Base-by-base conservation (phyloP, 2,329 filamentous ascomycete genomes). In the Aureobasidium sp. region DNA sequence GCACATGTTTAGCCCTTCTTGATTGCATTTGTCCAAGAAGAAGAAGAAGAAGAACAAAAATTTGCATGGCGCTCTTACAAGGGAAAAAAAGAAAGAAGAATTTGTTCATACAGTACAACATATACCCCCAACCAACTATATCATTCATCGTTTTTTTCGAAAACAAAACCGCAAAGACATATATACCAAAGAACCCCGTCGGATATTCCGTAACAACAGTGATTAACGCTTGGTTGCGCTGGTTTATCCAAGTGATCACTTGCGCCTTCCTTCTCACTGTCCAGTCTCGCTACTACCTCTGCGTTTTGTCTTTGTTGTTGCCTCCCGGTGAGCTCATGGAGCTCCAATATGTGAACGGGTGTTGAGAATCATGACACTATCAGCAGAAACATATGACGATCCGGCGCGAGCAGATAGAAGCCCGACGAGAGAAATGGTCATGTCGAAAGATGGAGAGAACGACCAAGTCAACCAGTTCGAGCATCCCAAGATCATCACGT, bases 1-100 rank as follows among this genome's bases (percentile, higher is more conserved):
- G 69, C 78, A 81, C 64, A 78, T 81, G 77, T 73, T 81, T 60
- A 73, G 70, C 54, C 58, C 60, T 52, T 24, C 49, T 27, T 52
- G 49, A 52, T 37, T 8, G 11, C 22, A 14, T 15, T 27, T n/a
- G 0, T 19, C 15, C 24, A 24, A n/a, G n/a, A n/a, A n/a, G n/a
- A n/a, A n/a, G n/a, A 50, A 14, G 6, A 24, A 15, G 19, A 17
- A 12, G 0, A 22, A 12, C 7, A n/a, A 5, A 40, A 33, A 33
- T 33, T 33, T 4, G 11, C 37, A 31, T 33, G 45, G 45, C 52
- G 15, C 39, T 9, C 4, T 31, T 31, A 24, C 35, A 39, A 27
- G 35, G 14, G 40, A 29, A n/a, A 35, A 42, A 24, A 24, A 24
- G 24, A 24, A 45, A 35, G 19, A 15, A 42, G 40, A 33, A 8